phyloP scores from a whole-genome alignment of 2,329 filamentous ascomycete genomes.

The Leptographium radiaticola region DNA sequence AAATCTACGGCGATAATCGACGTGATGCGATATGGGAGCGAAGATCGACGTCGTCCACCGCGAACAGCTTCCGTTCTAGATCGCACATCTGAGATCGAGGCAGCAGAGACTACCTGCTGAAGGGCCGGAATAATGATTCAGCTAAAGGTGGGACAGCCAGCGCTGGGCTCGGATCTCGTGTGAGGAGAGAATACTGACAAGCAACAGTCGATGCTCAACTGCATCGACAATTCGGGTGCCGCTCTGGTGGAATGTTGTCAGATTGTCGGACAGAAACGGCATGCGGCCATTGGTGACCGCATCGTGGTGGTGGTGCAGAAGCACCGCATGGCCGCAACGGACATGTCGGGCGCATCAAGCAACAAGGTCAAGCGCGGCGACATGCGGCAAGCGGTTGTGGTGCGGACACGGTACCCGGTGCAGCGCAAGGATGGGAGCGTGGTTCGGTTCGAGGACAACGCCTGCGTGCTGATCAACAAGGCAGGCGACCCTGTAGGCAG shows the following conservation, averaged over 20 bases:
- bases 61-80: not conserved
- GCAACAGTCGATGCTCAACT: conserved; percentile 81
- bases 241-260: conserved; percentile 94
- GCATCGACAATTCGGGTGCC: conserved; percentile 99
- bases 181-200: not conserved
- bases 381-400: conserved; percentile 89
- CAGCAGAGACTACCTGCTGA: not conserved
- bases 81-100: not conserved
- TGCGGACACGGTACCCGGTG: conserved; percentile 78
- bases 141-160: conserved; percentile 35
- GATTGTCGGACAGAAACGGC: conserved; percentile 79
- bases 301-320: conserved; percentile 98
- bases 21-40: not conserved
- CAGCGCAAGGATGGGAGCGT: conserved; percentile 81
- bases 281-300: conserved; percentile 84
- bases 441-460: conserved; percentile 93
- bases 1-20: not conserved
- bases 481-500: conserved; percentile 89
- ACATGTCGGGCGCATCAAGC: conserved; percentile 58
- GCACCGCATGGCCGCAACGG: conserved; percentile 67
- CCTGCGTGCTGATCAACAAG: conserved; percentile 95
- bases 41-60: not conserved
- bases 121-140: conserved; percentile 60
- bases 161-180: too few relatives aligned
- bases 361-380: conserved; percentile 96